Conservation (phyloP, 1,139 yeast genomes). For the Yamadazyma jaroonii region DNA sequence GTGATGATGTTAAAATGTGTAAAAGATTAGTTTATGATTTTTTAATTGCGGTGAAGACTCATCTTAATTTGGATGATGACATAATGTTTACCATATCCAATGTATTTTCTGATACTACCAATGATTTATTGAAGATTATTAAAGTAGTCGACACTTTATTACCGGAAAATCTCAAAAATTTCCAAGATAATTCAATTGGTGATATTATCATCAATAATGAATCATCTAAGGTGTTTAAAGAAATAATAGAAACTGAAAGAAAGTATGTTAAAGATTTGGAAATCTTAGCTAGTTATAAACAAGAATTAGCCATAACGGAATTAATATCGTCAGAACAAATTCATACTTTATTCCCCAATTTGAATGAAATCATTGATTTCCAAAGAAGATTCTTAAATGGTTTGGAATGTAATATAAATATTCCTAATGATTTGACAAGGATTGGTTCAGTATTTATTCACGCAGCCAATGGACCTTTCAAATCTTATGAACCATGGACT, state of each 20-base stretch:
- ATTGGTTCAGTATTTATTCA: slow-evolving; percentile 85
- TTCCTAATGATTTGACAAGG: slow-evolving; percentile 74
- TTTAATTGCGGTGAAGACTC: slow-evolving; percentile 79
- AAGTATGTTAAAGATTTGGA: slow-evolving; percentile 91
- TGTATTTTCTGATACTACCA: slow-evolving; percentile 80
- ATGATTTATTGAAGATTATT: slow-evolving; percentile 71
- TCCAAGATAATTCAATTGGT: slow-evolving; percentile 16
- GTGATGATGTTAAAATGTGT: slow-evolving; percentile 80
- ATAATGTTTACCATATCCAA: slow-evolving; percentile 81
- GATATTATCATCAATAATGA: slow-evolving; percentile 45
- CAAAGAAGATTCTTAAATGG: slow-evolving; percentile 89
- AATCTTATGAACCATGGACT: slow-evolving; percentile 89
- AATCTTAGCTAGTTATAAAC: slow-evolving; percentile 62
- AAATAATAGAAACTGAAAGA: slow-evolving; percentile 84
- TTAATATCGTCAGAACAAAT: slow-evolving; percentile 76
- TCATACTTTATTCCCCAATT: slow-evolving; percentile 82
- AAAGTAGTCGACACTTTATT: slow-evolving; percentile 63
- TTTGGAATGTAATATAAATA: slow-evolving; percentile 79
- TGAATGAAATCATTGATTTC: slow-evolving; percentile 81
- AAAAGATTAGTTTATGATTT: slow-evolving; percentile 91
- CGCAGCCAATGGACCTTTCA: slow-evolving; percentile 75
- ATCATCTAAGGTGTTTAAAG: slow-evolving; percentile 77
- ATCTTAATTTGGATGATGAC: slow-evolving; percentile 73
- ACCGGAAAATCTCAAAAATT: slow-evolving; percentile 14
- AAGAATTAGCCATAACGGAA: slow-evolving; percentile 64